Base-by-base conservation (phyloP, 495 filamentous ascomycete genomes). In the Margaritispora aquatica region DNA sequence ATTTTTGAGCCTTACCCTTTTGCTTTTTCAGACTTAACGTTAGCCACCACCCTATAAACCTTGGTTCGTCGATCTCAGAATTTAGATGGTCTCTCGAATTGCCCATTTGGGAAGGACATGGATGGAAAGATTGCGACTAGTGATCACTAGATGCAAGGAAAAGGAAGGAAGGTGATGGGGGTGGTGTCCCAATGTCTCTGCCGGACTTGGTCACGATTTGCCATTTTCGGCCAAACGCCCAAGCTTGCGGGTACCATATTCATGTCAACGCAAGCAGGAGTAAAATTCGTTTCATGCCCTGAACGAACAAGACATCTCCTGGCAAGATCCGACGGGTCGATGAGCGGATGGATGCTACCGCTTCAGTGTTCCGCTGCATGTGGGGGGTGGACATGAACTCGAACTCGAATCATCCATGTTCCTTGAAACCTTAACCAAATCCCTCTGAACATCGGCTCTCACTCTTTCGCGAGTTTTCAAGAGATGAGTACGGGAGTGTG, bases 291-390 rank as follows among this genome's bases (percentile, higher is more conserved):
- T 60, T 54, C 57, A 38, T 26, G 49, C 57, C 57, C 36, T 54
- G 51, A 48, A 34, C 26, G 26, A 26, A 34, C n/a, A n/a, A 4
- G 21, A 48, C 7, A 50, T 19, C n/a, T 49, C 23, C 22, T 48
- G 54, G 54, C 41, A 57, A 47, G 9, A 49, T 57, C 54, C 54
- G 54, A 57, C 54, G 54, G 54, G 54, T 49, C 24, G 44, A 57
- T 15, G 24, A 27, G 20, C 47, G 20, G 47, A 26, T 44, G 38
- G 38, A 44, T 44, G 17, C 38, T 44, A n/a, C 38, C 38, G 38
- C 38, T n/a, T 9, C 17, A 44, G n/a, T n/a, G n/a, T n/a, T n/a
- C n/a, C n/a, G n/a, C n/a, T n/a, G n/a, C n/a, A n/a, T n/a, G n/a
- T 44, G 38, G 11, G 15, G 38, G 38, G 38, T 44, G 3, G 38